Percentiles rank a stretch among this genome's conserved stretches.
Evolutionary conservation across 2,329 filamentous ascomycete species (phyloP).

Genomic region (Beauveria varroae): DNA sequence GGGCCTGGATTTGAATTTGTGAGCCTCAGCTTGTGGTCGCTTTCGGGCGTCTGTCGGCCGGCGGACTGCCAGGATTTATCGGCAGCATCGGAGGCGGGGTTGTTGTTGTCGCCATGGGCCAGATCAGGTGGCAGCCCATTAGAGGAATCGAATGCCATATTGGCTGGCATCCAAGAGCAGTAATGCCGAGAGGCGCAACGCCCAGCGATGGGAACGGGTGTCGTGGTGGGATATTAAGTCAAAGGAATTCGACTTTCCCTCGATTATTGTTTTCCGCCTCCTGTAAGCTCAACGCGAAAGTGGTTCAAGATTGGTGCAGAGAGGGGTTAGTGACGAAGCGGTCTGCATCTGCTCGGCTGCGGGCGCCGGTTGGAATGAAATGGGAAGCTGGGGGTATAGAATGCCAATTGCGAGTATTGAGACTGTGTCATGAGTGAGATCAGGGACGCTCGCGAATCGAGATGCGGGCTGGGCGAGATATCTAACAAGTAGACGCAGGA

Average conservation of each 20-base stretch:
- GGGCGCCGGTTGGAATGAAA: background rate
- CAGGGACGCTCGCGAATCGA: background rate
- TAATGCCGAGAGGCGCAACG: background rate
- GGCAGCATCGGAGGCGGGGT: conserved; percentile 21
- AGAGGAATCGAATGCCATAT: conserved; percentile 42
- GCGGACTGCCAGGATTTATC: conserved; percentile 32
- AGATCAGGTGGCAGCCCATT: conserved; percentile 32
- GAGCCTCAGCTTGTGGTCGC: conserved; percentile 25
- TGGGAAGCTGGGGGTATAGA: background rate
- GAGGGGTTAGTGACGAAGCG: conserved; percentile 9
- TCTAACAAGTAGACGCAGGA: background rate
- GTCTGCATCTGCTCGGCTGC: conserved; percentile 13
- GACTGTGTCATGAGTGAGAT: background rate
- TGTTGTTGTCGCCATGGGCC: conserved; percentile 22
- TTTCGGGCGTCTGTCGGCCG: conserved; percentile 29
- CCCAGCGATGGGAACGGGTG: background rate
- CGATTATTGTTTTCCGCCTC: background rate
- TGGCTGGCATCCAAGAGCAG: conserved; percentile 13
- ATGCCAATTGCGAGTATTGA: conserved; percentile 9
- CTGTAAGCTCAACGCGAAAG: conserved; percentile 3
- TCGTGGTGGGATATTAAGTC: background rate
- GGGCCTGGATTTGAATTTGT: conserved; percentile 27
- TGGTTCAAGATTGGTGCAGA: conserved; percentile 7
- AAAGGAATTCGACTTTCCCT: background rate
- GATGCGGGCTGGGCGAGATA: background rate